Evolutionary conservation across 352 stramenopile genomes (phyloP).

Genomic region (Globisporangium recalcitrans): DNA sequence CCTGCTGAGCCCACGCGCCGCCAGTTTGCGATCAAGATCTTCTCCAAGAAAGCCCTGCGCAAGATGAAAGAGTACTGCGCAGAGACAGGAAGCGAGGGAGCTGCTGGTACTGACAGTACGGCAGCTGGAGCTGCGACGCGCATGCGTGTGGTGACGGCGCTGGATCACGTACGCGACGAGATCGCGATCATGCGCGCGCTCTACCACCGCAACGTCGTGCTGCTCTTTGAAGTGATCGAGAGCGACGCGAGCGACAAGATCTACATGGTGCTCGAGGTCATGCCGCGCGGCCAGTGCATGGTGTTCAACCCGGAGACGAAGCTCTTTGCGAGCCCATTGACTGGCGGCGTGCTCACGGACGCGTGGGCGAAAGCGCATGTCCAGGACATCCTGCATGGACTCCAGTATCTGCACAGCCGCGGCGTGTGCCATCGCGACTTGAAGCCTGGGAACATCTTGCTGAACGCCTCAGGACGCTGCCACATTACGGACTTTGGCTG

Average conservation of each 20-base stretch:
- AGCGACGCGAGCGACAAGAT: slow-evolving; percentile 69
- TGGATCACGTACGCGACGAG: slow-evolving; percentile 80
- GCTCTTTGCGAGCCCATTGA: slow-evolving; percentile 66
- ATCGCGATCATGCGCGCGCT: slow-evolving; percentile 85
- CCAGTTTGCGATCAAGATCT: slow-evolving; percentile 82
- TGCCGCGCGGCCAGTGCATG: slow-evolving; percentile 80
- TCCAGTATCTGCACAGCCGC: slow-evolving; percentile 74
- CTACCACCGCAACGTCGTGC: slow-evolving; percentile 88
- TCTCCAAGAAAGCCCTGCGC: slow-evolving; percentile 66
- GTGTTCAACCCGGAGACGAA: slow-evolving; percentile 59
- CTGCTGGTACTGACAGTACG: too few relatives aligned
- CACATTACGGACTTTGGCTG: slow-evolving; percentile 88
- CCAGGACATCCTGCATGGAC: slow-evolving; percentile 67
- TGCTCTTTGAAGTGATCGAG: slow-evolving; percentile 90
- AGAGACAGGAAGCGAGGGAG: slow-evolving; percentile 12
- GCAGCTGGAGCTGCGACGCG: too few relatives aligned
- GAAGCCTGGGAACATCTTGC: slow-evolving; percentile 87
- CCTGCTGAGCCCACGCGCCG: slow-evolving; percentile 18
- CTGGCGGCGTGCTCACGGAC: slow-evolving; percentile 46
- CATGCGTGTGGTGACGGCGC: slow-evolving; percentile 74
- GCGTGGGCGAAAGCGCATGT: slow-evolving; percentile 58
- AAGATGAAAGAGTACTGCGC: slow-evolving; percentile 80
- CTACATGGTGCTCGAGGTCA: slow-evolving; percentile 86
- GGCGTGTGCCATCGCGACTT: slow-evolving; percentile 87
- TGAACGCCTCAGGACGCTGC: slow-evolving; percentile 74